Conservation (phyloP, 495 filamentous ascomycete species). For the Penicillium malachiteum region DNA sequence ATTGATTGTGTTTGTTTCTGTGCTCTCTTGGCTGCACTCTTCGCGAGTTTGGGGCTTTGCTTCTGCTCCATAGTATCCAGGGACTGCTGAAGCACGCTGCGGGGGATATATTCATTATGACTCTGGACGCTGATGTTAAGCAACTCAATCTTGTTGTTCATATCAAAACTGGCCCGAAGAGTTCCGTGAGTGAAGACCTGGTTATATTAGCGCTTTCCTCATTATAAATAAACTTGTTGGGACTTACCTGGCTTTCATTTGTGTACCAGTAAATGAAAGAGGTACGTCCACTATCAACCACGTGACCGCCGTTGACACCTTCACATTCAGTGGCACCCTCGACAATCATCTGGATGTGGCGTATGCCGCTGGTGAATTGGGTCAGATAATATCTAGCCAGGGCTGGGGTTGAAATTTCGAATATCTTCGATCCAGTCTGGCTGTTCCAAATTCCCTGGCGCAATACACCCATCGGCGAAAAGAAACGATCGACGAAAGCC, state of each 20-base stretch:
- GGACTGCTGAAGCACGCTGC: slow-evolving; percentile 43
- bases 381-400: slow-evolving; percentile 79
- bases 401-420: slow-evolving; percentile 72
- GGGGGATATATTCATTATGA: slow-evolving; percentile 69
- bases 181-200: slow-evolving; percentile 65
- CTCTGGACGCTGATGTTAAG: slow-evolving; percentile 63
- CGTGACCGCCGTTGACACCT: slow-evolving; percentile 57
- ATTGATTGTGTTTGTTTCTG: slow-evolving; percentile 56
- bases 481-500: slow-evolving; percentile 71
- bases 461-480: slow-evolving; percentile 67
- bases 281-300: slow-evolving; percentile 60
- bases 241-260: slow-evolving; percentile 62
- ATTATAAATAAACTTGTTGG: background rate
- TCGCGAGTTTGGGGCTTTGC: slow-evolving; percentile 67
- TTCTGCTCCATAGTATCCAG: slow-evolving; percentile 60
- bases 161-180: slow-evolving; percentile 65
- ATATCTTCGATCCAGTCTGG: slow-evolving; percentile 61
- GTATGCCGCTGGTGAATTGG: slow-evolving; percentile 80
- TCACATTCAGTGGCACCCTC: slow-evolving; percentile 55
- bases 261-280: slow-evolving; percentile 74
- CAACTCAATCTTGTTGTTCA: slow-evolving; percentile 67
- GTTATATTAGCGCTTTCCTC: background rate
- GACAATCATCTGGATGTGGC: slow-evolving; percentile 73
- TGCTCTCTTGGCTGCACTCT: slow-evolving; percentile 52
- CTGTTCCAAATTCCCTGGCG: slow-evolving; percentile 58